Conservation (phyloP, 2,329 filamentous ascomycete species). For the Exophiala dermatitidis region DNA sequence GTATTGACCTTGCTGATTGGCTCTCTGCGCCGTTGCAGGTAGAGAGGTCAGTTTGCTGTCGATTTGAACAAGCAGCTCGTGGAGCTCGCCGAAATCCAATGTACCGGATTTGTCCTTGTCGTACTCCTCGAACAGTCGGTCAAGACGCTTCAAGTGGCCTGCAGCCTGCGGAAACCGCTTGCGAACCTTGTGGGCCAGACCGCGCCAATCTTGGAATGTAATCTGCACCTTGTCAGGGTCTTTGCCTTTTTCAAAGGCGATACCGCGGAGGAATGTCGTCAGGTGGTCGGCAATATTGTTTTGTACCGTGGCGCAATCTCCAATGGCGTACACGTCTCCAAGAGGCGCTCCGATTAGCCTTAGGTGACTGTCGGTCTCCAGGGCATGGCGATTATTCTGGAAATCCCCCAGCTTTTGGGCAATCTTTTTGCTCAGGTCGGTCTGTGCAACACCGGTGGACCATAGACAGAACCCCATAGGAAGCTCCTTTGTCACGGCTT, state of each 20-base stretch:
- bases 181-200: constrained; percentile 74
- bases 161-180: constrained; percentile 86
- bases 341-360: constrained; percentile 81
- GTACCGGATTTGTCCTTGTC: constrained; percentile 90
- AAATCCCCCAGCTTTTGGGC: constrained; percentile 65
- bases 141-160: constrained; percentile 77
- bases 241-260: constrained; percentile 86
- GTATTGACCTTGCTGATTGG: constrained; percentile 91
- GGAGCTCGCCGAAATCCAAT: constrained; percentile 85
- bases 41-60: constrained; percentile 90
- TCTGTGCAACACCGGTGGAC: constrained; percentile 91
- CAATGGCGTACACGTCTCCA: constrained; percentile 92
- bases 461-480: constrained; percentile 95
- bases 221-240: constrained; percentile 84
- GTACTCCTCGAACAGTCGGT: constrained; percentile 84
- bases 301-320: constrained; percentile 92
- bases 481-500: constrained; percentile 77
- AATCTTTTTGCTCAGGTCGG: constrained; percentile 68
- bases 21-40: constrained; percentile 90
- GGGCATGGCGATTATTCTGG: constrained; percentile 82
- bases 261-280: constrained; percentile 75
- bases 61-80: constrained; percentile 82
- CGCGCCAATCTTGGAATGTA: constrained; percentile 80
- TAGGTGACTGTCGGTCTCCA: constrained; percentile 91
- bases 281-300: constrained; percentile 94